These are phyloP conservation scores for Boletus barrowsii DNA, from an alignment of 768 basidiomycete species.

Conservation along the genomic window DNA sequence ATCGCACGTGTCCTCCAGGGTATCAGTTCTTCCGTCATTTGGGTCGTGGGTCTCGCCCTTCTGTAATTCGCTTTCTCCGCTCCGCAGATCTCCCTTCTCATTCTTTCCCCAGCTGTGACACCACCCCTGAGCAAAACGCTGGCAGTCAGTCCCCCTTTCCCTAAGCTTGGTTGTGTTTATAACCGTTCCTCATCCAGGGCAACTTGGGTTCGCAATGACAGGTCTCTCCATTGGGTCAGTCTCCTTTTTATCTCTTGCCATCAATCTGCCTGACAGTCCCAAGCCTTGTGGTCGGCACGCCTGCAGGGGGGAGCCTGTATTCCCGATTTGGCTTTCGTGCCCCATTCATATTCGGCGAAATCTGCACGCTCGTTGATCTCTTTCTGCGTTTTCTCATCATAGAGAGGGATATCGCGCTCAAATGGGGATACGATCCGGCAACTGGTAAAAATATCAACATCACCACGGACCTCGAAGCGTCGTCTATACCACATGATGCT, in stretches of 20 bases:
- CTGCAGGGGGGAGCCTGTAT: constrained; percentile 55
- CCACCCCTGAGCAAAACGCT: constrained; percentile 42
- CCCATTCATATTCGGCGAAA: constrained; percentile 55
- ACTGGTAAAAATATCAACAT: constrained; percentile 10
- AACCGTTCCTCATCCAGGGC: constrained; percentile 35
- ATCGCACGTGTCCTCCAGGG: constrained; percentile 60
- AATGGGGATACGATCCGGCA: constrained; percentile 46
- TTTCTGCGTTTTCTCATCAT: constrained; percentile 54
- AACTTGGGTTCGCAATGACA: constrained; percentile 59
- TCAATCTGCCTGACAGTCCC: not conserved
- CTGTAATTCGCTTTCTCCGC: constrained; percentile 35
- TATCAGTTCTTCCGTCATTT: constrained; percentile 56
- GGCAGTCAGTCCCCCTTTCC: constrained; percentile 41
- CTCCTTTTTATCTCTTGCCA: not conserved
- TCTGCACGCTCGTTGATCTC: constrained; percentile 47
- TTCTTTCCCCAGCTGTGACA: constrained; percentile 47
- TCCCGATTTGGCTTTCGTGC: constrained; percentile 55
- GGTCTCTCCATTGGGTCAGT: constrained; percentile 54
- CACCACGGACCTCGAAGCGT: constrained; percentile 5
- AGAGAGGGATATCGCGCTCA: constrained; percentile 49
- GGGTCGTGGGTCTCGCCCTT: constrained; percentile 60
- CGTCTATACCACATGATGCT: not conserved
- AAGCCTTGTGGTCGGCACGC: constrained; percentile 55
- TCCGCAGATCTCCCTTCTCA: constrained; percentile 7
- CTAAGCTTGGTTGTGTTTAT: not conserved